phyloP scores from a whole-genome alignment of 2,329 filamentous ascomycete genomes.

The Penicillium sp. region DNA sequence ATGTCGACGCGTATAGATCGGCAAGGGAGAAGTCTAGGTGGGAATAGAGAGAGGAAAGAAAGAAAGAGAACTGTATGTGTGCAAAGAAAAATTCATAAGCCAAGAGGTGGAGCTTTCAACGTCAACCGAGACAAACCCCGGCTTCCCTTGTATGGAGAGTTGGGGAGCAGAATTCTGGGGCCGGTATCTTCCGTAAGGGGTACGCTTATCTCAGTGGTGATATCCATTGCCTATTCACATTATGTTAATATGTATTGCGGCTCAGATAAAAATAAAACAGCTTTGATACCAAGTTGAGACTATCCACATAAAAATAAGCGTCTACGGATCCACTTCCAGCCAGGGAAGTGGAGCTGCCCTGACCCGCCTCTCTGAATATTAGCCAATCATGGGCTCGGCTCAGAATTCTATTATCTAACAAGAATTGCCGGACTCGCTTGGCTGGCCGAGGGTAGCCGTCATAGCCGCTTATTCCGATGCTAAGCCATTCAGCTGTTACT shows the following conservation, averaged over 20 bases:
- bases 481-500: conserved; percentile 3
- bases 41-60: neutral
- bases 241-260: conserved; percentile 8
- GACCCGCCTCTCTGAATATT: neutral
- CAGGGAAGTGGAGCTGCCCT: neutral
- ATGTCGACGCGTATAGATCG: conserved; percentile 5
- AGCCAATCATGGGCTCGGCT: conserved; percentile 10
- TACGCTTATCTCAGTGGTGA: conserved; percentile 10
- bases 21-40: neutral
- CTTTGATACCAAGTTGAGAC: conserved; percentile 9
- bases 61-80: conserved; percentile 7
- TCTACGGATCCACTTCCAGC: conserved; percentile 11
- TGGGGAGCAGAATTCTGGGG: conserved; percentile 17
- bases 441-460: conserved; percentile 16
- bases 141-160: conserved; percentile 8
- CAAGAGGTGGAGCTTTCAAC: conserved; percentile 15
- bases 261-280: neutral
- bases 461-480: conserved; percentile 11
- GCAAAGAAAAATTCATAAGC: conserved; percentile 9
- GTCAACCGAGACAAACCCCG: conserved; percentile 19
- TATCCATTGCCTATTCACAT: conserved; percentile 16
- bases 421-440: conserved; percentile 12
- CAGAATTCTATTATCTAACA: conserved; percentile 19
- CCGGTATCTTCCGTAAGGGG: conserved; percentile 11
- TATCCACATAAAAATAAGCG: conserved; percentile 18